Conservation (phyloP, 768 basidiomycete species). For the Cyclocybe aegerita region DNA sequence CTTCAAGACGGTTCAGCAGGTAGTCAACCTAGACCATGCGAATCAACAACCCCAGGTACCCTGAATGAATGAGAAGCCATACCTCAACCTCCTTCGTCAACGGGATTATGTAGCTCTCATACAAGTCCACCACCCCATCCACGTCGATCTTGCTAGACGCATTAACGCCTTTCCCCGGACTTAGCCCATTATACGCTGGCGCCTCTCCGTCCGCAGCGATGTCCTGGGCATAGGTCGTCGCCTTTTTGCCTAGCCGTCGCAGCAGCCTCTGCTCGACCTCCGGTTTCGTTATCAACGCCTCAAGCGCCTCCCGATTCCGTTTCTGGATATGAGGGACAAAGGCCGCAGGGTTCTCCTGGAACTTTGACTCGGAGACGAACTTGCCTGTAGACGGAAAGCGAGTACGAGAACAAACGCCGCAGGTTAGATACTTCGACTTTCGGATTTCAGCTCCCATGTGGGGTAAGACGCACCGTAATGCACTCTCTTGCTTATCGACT, state of each 20-base stretch:
- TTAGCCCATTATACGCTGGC: slow-evolving; percentile 30
- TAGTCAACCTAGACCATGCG: slow-evolving; percentile 79
- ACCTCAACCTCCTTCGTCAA: slow-evolving; percentile 99
- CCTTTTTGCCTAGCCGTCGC: slow-evolving; percentile 82
- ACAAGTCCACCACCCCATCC: slow-evolving; percentile 89
- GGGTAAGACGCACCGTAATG: slow-evolving; percentile 79
- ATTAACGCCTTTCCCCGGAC: slow-evolving; percentile 29
- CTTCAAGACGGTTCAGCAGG: slow-evolving; percentile 86
- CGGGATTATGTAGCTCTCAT: slow-evolving; percentile 95
- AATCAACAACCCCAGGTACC: background rate
- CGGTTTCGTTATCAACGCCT: slow-evolving; percentile 92
- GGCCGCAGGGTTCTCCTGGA: slow-evolving; percentile 76
- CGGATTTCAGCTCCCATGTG: too few relatives aligned
- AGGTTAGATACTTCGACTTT: background rate
- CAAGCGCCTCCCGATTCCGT: slow-evolving; percentile 76
- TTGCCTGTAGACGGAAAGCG: slow-evolving; percentile 62
- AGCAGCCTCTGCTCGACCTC: slow-evolving; percentile 90
- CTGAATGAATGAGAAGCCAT: slow-evolving; percentile 15
- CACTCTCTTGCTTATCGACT: slow-evolving; percentile 96
- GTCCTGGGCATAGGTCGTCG: slow-evolving; percentile 77
- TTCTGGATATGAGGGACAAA: slow-evolving; percentile 92
- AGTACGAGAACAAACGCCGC: background rate
- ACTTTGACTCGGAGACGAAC: slow-evolving; percentile 99
- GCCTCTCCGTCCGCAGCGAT: slow-evolving; percentile 64
- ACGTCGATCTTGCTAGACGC: slow-evolving; percentile 78